Evolutionary conservation across 2,329 filamentous ascomycete species (phyloP).

Genomic region (Cordyceps javanica): DNA sequence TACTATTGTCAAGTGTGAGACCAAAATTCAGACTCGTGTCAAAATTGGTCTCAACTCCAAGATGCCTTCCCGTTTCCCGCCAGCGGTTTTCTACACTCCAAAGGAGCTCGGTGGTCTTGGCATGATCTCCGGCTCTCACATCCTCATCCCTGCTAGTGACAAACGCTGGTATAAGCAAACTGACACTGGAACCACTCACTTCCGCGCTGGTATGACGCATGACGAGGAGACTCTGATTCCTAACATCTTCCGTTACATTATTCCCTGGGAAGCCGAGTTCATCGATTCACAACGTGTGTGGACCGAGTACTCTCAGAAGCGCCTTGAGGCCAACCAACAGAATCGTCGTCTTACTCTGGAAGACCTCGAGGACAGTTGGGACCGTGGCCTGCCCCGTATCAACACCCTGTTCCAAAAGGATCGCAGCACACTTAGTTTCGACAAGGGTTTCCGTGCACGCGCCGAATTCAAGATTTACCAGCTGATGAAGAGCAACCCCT

Average conservation of each 20-base stretch:
- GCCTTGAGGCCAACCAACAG: conserved; percentile 92
- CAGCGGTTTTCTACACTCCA: conserved; percentile 96
- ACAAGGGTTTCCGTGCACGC: conserved; percentile 93
- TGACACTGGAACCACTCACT: conserved; percentile 93
- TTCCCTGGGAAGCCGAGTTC: conserved; percentile 98
- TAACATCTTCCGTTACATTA: conserved; percentile 99
- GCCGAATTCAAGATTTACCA: conserved; percentile 99
- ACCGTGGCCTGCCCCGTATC: conserved; percentile 92
- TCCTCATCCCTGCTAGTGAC: conserved; percentile 93
- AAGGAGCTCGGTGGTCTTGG: conserved; percentile 95
- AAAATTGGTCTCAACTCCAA: conserved; percentile 99
- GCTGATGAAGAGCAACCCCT: conserved; percentile 97
- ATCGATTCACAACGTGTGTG: conserved; percentile 98
- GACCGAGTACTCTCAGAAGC: conserved; percentile 99
- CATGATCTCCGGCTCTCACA: conserved; percentile 98
- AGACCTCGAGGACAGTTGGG: conserved; percentile 97
- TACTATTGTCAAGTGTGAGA: conserved; percentile 98
- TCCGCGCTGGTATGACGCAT: conserved; percentile 94
- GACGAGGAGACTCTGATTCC: conserved; percentile 97
- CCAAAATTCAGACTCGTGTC: conserved; percentile 97
- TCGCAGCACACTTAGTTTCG: conserved; percentile 90
- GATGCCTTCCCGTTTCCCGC: conserved; percentile 98
- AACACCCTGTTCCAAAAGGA: conserved; percentile 99
- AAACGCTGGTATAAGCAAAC: conserved; percentile 99
- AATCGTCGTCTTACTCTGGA: conserved; percentile 91